A percentile compares a stretch with the other conserved stretches of the same genome.
These are phyloP conservation scores for Trametes cingulata DNA, from an alignment of 768 basidiomycete genomes.

Conservation along the genomic window DNA sequence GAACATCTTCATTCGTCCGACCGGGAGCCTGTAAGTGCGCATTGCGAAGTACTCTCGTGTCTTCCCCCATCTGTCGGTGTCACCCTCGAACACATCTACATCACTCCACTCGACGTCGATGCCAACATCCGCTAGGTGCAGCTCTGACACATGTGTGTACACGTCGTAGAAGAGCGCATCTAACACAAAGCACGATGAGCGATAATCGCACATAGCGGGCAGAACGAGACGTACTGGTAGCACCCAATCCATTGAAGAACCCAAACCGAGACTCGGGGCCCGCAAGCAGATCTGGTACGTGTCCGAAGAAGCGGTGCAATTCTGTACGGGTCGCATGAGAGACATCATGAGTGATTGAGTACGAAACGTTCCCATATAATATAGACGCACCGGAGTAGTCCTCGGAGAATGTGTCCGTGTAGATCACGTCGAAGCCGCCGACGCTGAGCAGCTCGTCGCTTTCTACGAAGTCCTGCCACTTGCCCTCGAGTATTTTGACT, in stretches of 20 bases:
- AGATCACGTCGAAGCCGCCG: slow-evolving; percentile 87
- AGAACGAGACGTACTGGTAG: slow-evolving; percentile 69
- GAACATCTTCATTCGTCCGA: slow-evolving; percentile 38
- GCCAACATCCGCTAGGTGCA: slow-evolving; percentile 84
- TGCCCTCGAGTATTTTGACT: slow-evolving; percentile 82
- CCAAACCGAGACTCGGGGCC: slow-evolving; percentile 80
- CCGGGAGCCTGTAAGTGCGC: slow-evolving; percentile 72
- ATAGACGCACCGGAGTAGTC: slow-evolving; percentile 58
- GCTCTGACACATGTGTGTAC: slow-evolving; percentile 79
- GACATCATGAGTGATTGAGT: not conserved
- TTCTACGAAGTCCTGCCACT: slow-evolving; percentile 89
- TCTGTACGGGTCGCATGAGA: slow-evolving; percentile 37
- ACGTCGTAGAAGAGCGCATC: slow-evolving; percentile 91
- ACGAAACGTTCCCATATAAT: not conserved
- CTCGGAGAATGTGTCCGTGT: slow-evolving; percentile 94
- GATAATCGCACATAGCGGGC: not conserved
- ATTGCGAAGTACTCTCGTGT: slow-evolving; percentile 76
- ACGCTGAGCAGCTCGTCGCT: slow-evolving; percentile 54
- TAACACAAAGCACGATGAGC: slow-evolving; percentile 32
- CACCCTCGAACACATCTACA: slow-evolving; percentile 64
- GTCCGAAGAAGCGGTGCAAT: slow-evolving; percentile 79
- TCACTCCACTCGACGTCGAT: slow-evolving; percentile 81
- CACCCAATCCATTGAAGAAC: slow-evolving; percentile 97
- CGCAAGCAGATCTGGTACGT: slow-evolving; percentile 72
- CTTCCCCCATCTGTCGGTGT: slow-evolving; percentile 70